These are phyloP conservation scores for Adenanthera pavonina DNA, from an alignment of 306 rosid genomes.

Conservation along the genomic window DNA sequence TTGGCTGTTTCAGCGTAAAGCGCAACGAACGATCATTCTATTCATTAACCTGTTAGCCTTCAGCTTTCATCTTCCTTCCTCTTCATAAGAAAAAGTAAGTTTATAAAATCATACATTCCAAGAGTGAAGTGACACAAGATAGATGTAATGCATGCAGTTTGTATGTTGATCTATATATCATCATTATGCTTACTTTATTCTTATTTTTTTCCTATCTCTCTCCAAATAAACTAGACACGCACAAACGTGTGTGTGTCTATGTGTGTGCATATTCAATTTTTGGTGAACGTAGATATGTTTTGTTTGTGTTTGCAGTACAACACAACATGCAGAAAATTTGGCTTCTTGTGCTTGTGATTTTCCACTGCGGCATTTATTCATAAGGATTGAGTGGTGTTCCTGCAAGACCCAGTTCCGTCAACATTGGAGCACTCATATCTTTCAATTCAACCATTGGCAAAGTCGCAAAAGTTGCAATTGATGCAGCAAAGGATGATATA, in stretches of 20 bases:
- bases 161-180: no score
- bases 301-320: slow-evolving; percentile 14
- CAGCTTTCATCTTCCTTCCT: background rate
- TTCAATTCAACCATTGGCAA: slow-evolving; percentile 55
- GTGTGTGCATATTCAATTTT: background rate
- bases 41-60: slow-evolving; percentile 12
- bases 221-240: no score
- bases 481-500: slow-evolving; percentile 58
- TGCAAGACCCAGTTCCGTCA: slow-evolving; percentile 41
- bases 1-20: background rate
- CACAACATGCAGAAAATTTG: slow-evolving; percentile 47
- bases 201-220: no score
- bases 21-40: background rate
- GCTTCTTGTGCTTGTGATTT: slow-evolving; percentile 46
- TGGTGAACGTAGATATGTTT: background rate
- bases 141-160: no score
- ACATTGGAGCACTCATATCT: slow-evolving; percentile 58
- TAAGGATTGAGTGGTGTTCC: slow-evolving; percentile 18
- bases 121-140: no score
- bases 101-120: no score
- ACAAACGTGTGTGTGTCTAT: no score
- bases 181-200: no score
- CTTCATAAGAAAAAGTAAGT: background rate
- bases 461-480: slow-evolving; percentile 61
- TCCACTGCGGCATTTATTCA: slow-evolving; percentile 17